Percentiles rank a stretch among this genome's conserved stretches.
These are phyloP conservation scores for Panicum hallii DNA, from an alignment of 202 grass and related monocot genomes.

Conservation along the genomic window DNA sequence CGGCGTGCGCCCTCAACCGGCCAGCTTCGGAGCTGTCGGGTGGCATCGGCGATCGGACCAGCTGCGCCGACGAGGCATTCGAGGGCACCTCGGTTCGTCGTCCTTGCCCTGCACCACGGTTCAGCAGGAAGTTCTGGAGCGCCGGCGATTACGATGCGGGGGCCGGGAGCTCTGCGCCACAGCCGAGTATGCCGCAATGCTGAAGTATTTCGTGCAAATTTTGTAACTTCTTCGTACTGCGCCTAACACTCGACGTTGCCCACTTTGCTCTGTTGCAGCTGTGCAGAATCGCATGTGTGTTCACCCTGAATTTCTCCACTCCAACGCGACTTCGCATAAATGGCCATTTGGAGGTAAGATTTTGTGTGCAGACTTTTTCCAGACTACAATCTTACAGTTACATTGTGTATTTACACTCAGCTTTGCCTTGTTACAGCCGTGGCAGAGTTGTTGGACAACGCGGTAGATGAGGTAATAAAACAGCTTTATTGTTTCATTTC, in stretches of 20 bases:
- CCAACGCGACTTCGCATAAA: constrained; percentile 88
- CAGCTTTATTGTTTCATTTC: background rate
- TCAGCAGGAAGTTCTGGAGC: constrained; percentile 55
- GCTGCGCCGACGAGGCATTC: background rate
- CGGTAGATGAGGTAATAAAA: constrained; percentile 77
- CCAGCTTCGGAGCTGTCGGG: constrained; percentile 21
- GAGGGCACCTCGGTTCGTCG: background rate
- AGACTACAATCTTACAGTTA: background rate
- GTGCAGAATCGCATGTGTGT: constrained; percentile 64
- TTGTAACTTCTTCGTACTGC: background rate
- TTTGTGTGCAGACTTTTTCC: background rate
- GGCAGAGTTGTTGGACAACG: constrained; percentile 86
- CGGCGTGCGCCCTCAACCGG: constrained; percentile 39
- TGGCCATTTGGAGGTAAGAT: constrained; percentile 86
- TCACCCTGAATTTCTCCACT: constrained; percentile 92
- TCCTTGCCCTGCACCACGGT: background rate
- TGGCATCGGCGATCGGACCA: background rate
- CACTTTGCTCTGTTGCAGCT: constrained; percentile 34
- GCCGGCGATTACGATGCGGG: constrained; percentile 54
- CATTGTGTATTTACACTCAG: background rate
- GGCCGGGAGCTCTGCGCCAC: constrained; percentile 9
- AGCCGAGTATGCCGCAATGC: constrained; percentile 7
- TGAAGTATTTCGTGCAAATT: background rate
- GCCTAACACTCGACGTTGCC: background rate
- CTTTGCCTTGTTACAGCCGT: constrained; percentile 58